These are phyloP conservation scores for Microstegium vimineum DNA, from an alignment of 176 grass and related monocot genomes.

Conservation along the genomic window DNA sequence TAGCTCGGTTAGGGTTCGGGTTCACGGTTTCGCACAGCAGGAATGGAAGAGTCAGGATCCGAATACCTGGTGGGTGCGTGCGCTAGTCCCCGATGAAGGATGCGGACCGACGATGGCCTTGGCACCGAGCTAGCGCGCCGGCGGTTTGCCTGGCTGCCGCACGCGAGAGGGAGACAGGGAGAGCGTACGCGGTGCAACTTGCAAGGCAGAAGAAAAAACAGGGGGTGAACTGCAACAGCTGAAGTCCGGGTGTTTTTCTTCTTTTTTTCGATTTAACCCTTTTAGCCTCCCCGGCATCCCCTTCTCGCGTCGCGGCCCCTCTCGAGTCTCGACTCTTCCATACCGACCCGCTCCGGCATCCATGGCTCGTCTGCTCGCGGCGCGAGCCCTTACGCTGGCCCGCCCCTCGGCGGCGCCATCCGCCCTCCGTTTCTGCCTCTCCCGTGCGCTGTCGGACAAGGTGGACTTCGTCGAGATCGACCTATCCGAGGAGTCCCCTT, in stretches of 20 bases:
- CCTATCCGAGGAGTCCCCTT: conserved; percentile 46
- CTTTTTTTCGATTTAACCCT: neutral
- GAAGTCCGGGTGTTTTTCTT: neutral
- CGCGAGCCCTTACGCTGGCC: conserved; percentile 46
- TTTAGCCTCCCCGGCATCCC: too few relatives aligned
- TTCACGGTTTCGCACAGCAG: neutral
- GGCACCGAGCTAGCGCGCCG: neutral
- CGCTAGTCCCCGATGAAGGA: neutral
- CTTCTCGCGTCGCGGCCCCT: neutral
- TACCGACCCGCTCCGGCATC: neutral
- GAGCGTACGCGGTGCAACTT: neutral
- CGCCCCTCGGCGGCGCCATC: neutral
- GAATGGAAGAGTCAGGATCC: neutral
- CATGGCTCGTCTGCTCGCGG: conserved; percentile 65
- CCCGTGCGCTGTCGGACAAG: conserved; percentile 36
- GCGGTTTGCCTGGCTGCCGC: neutral
- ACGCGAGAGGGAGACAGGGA: neutral
- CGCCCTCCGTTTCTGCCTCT: neutral
- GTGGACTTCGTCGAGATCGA: conserved; percentile 78
- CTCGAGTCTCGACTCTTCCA: neutral
- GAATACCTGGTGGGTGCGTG: neutral
- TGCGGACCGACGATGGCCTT: neutral
- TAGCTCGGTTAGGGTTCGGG: neutral
- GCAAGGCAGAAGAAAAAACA: neutral
- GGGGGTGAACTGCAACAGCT: neutral